Base-by-base conservation (phyloP, 1,284 basidiomycete species). In the Ustilago crameri region DNA sequence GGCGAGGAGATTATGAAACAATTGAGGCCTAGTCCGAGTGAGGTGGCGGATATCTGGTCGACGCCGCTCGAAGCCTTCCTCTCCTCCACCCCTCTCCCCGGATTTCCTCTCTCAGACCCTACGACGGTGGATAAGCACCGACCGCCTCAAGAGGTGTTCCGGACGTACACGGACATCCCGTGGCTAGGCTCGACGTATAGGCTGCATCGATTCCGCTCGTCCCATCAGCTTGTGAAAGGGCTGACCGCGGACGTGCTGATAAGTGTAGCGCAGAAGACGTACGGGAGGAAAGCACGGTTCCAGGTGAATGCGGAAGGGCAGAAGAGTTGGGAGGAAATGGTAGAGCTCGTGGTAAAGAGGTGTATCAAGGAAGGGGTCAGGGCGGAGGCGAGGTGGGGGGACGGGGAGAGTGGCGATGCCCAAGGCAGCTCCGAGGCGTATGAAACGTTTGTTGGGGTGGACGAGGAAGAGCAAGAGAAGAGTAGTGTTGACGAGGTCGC, bases 91-190 rank as follows among this genome's bases (percentile, higher is more conserved):
- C 34, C 61, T 0, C 57, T 53, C 2, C 3, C 1, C 0, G 50
- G 17, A 0, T 8, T 24, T 3, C 3, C 18, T 7, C 30, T 76
- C 10, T 48, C 61, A 2, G 57, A 64, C 26, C 71, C 74, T 2
- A 26, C 9, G 2, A 61, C 30, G 2, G 64, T 76, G 4, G 74
- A 76, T 26, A 60, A 49, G 18, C 74, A 76, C 20, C 42, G 74
- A 7, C 65, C 66, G 5, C 71, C 74, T 5, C 74, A 76, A 43
- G 5, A 53, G 5, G 53, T 35, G 0, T 66, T 70, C 22, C 60
- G 74, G 3, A 76, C 74, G 8, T 76, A 74, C 46, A 70, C 63
- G 0, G 74, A 76, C 32, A 56, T 76, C 9, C 74, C 74, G 23
- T 76, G 70, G 70, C 41, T 76, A 15, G 55, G 57, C 18, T 23